Conservation (phyloP, 1,139 yeast genomes). For the Yamadazyma oceani region DNA sequence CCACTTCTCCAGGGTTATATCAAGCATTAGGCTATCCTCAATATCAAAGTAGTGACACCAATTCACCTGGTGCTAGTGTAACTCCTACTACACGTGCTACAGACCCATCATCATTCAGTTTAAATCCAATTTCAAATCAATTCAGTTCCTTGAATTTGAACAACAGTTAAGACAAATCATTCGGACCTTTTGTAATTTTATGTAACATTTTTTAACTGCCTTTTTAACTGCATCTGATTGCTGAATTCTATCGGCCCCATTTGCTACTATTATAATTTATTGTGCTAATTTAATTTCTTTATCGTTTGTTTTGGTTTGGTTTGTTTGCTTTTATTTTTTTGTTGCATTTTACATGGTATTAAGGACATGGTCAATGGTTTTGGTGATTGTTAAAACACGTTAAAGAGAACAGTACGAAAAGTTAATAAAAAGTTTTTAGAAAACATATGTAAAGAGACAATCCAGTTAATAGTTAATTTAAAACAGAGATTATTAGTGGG, state of each 20-base stretch:
- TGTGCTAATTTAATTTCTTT: conserved; percentile 1
- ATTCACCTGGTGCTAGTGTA: no score
- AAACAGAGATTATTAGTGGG: no score
- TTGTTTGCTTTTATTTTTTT: not conserved
- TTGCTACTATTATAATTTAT: no score
- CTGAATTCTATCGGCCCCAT: no score
- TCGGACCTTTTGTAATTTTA: not conserved
- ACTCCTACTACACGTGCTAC: not conserved
- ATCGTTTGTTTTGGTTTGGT: not conserved
- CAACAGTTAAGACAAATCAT: conserved; percentile 11
- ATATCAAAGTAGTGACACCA: conserved; percentile 6
- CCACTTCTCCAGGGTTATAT: conserved; percentile 30
- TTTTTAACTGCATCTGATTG: no score
- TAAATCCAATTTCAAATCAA: conserved; percentile 19
- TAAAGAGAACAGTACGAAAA: no score
- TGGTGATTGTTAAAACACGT: conserved; percentile 1
- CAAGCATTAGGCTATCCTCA: conserved; percentile 18
- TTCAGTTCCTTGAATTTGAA: conserved; percentile 40
- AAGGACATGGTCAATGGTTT: not conserved
- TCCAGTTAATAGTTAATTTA: no score
- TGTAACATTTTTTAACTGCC: not conserved
- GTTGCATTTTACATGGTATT: conserved; percentile 2
- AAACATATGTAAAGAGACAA: no score
- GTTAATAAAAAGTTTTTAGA: no score
- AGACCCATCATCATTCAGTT: conserved; percentile 1